Evolutionary conservation across 2,329 filamentous ascomycete species (phyloP).

Genomic region (Colletotrichum sp.): DNA sequence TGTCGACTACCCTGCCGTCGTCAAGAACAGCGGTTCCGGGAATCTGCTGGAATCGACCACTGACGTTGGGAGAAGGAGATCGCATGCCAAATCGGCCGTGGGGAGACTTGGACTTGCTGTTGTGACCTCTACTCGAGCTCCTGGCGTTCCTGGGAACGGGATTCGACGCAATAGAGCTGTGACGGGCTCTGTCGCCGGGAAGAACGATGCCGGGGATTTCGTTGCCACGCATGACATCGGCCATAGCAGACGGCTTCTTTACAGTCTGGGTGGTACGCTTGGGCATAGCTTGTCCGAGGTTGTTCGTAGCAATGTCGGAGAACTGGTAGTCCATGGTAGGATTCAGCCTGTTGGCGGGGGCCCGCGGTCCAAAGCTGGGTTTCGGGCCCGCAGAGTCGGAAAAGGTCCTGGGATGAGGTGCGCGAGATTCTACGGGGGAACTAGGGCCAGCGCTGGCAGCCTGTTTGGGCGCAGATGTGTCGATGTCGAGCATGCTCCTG

Average conservation of each 20-base stretch:
- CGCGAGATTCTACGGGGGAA: constrained; percentile 47
- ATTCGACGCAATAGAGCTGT: constrained; percentile 40
- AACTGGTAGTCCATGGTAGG: constrained; percentile 64
- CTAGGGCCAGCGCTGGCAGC: constrained; percentile 47
- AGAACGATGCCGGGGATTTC: constrained; percentile 57
- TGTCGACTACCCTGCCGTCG: constrained; percentile 68
- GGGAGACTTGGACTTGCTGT: constrained; percentile 60
- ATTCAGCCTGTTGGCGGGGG: constrained; percentile 24
- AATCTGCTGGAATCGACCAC: constrained; percentile 20
- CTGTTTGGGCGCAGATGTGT: constrained; percentile 36
- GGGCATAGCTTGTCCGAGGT: constrained; percentile 52
- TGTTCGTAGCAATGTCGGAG: constrained; percentile 59
- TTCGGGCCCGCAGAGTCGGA: constrained; percentile 54
- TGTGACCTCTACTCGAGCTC: constrained; percentile 32
- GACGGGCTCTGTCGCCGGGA: constrained; percentile 49
- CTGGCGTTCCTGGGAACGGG: constrained; percentile 25
- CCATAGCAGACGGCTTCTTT: constrained; percentile 45
- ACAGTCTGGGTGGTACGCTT: constrained; percentile 56
- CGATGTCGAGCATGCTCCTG: constrained; percentile 60
- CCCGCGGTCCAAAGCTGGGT: constrained; percentile 50
- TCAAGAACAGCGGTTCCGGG: constrained; percentile 53
- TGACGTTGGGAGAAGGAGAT: constrained; percentile 20
- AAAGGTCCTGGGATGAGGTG: constrained; percentile 54
- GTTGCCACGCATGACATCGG: constrained; percentile 58
- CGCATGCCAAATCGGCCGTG: constrained; percentile 45